Evolutionary conservation across 352 stramenopile genomes (phyloP).

Genomic region (Pythium aristosporum): DNA sequence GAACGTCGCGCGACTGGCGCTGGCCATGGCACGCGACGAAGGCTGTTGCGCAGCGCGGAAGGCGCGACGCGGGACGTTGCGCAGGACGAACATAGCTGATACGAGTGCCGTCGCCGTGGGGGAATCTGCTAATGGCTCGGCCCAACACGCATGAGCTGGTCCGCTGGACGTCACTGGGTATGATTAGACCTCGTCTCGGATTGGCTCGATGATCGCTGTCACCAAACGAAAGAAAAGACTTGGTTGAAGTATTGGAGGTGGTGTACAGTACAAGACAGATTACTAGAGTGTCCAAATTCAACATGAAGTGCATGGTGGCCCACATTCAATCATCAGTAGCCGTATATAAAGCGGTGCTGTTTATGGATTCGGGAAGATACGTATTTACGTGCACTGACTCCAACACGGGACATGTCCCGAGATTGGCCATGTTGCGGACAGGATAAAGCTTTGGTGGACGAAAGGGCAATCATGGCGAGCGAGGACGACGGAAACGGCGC

Average conservation of each 20-base stretch:
- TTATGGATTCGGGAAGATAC: background rate
- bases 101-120: background rate
- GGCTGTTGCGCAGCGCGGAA: conserved; percentile 23
- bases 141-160: conserved; percentile 9
- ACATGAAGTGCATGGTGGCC: conserved; percentile 12
- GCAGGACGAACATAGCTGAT: conserved; percentile 31
- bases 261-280: conserved; percentile 22
- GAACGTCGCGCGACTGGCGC: conserved; percentile 46
- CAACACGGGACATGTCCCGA: conserved; percentile 12
- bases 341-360: background rate
- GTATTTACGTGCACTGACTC: conserved; percentile 8
- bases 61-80: conserved; percentile 26
- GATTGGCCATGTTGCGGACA: background rate
- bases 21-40: conserved; percentile 38
- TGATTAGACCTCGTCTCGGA: background rate
- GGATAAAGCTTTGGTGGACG: conserved; percentile 3
- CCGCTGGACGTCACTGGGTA: background rate
- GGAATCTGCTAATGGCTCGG: conserved; percentile 20
- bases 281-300: conserved; percentile 22
- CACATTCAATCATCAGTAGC: background rate
- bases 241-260: conserved; percentile 27
- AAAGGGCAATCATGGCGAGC: conserved; percentile 15
- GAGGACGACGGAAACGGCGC: background rate
- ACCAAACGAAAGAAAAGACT: conserved; percentile 6
- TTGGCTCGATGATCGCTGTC: background rate